Percentiles rank a stretch among this genome's conserved stretches.
Conservation (phyloP, 306 rosid genomes). For the Begonia fuchsioides region DNA sequence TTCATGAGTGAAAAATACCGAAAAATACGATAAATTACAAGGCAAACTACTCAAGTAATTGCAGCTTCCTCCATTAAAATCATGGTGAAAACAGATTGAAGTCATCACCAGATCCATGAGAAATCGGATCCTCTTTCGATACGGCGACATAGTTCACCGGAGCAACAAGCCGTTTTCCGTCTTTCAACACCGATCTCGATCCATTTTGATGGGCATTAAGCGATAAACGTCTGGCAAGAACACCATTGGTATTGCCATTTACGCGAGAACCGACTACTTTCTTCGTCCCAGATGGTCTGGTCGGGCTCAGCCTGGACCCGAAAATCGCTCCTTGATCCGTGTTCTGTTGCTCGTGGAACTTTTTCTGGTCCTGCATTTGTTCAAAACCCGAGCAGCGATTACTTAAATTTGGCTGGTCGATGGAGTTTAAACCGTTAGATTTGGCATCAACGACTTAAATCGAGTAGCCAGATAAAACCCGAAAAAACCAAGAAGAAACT, state of each 20-base stretch:
- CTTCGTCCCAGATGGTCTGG: slow-evolving; percentile 58
- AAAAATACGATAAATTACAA: too few relatives aligned
- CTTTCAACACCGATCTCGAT: slow-evolving; percentile 54
- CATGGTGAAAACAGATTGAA: slow-evolving; percentile 57
- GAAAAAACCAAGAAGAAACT: too few relatives aligned
- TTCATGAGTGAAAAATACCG: too few relatives aligned
- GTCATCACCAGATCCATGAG: slow-evolving; percentile 67
- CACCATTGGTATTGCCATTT: slow-evolving; percentile 74
- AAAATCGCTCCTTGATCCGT: slow-evolving; percentile 65
- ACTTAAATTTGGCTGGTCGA: too few relatives aligned
- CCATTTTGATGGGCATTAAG: slow-evolving; percentile 86
- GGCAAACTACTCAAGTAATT: background rate
- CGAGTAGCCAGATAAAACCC: too few relatives aligned
- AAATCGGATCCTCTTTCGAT: slow-evolving; percentile 70
- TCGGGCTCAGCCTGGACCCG: slow-evolving; percentile 76
- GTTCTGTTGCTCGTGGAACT: slow-evolving; percentile 60
- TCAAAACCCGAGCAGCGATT: too few relatives aligned
- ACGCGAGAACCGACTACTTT: slow-evolving; percentile 69
- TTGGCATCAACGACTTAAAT: too few relatives aligned
- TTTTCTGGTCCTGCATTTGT: slow-evolving; percentile 68
- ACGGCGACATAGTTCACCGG: slow-evolving; percentile 78
- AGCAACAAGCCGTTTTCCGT: slow-evolving; percentile 58
- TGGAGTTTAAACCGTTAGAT: too few relatives aligned
- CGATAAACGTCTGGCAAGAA: slow-evolving; percentile 74
- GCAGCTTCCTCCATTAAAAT: slow-evolving; percentile 1